These are phyloP conservation scores for Russula foetens DNA, from an alignment of 768 basidiomycete species.

Conservation along the genomic window DNA sequence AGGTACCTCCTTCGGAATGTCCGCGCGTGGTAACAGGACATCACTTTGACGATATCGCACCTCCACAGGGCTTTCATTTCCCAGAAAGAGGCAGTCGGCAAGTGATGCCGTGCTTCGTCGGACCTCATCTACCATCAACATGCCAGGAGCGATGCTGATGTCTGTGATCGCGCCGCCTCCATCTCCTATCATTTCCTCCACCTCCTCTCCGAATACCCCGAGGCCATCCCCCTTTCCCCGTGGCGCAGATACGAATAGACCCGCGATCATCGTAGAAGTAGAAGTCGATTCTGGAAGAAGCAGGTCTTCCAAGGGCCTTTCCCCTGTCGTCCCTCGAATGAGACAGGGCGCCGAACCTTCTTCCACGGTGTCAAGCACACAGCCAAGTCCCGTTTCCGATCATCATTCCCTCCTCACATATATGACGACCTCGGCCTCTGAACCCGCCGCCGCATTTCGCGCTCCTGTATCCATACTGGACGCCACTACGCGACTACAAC, in stretches of 20 bases:
- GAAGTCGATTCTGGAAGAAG: too few relatives aligned
- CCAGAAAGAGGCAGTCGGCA: neutral
- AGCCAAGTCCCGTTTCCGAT: neutral
- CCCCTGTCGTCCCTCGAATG: neutral
- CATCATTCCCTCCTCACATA: neutral
- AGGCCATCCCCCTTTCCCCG: neutral
- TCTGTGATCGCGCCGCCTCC: neutral
- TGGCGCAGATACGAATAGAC: neutral
- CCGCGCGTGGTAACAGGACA: neutral
- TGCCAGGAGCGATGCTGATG: neutral
- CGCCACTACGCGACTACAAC: conserved; percentile 4
- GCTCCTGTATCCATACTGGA: neutral
- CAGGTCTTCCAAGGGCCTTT: neutral
- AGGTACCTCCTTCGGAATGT: neutral
- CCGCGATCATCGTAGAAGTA: neutral
- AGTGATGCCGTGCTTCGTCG: neutral
- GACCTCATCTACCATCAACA: neutral
- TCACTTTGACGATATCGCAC: neutral
- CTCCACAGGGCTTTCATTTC: neutral
- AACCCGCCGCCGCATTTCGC: too few relatives aligned
- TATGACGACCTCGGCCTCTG: neutral
- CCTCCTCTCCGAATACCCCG: neutral
- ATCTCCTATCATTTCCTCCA: neutral
- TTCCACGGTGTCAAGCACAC: neutral
- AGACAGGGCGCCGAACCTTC: neutral